Evolutionary conservation across 1,284 basidiomycete genomes (phyloP).

Genomic region (Apiotrichum domesticum): DNA sequence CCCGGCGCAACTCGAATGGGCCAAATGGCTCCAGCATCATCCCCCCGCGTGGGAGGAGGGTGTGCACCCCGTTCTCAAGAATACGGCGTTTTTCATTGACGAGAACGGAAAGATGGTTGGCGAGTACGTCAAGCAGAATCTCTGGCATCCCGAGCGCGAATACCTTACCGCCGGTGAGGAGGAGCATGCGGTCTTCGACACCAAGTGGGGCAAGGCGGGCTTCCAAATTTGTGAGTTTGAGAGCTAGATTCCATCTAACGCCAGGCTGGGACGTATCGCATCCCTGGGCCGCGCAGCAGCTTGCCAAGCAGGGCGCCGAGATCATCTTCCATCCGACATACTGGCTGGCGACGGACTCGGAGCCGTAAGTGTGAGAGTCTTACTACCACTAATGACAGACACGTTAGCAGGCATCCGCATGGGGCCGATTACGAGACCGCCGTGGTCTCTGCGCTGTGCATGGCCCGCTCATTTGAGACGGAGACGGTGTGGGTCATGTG

Average conservation of each 20-base stretch:
- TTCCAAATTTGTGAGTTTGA: constrained; percentile 38
- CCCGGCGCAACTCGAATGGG: constrained; percentile 22
- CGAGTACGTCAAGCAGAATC: constrained; percentile 42
- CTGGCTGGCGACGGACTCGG: constrained; percentile 42
- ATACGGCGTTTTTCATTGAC: constrained; percentile 44
- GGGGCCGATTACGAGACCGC: constrained; percentile 32
- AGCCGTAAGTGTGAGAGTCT: constrained; percentile 33
- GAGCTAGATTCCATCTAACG: not conserved
- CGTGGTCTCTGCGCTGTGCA: constrained; percentile 23
- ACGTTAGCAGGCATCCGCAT: constrained; percentile 10
- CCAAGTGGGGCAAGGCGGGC: constrained; percentile 42
- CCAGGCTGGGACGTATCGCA: constrained; percentile 46
- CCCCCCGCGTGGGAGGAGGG: constrained; percentile 18
- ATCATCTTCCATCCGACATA: constrained; percentile 45
- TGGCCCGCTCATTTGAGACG: constrained; percentile 37
- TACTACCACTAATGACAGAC: not conserved
- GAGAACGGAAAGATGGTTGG: constrained; percentile 28
- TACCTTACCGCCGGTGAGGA: constrained; percentile 38
- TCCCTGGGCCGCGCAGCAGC: constrained; percentile 29
- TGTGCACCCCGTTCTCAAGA: constrained; percentile 24
- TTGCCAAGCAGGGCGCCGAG: constrained; percentile 38
- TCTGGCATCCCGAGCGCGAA: constrained; percentile 47
- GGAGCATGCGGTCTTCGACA: constrained; percentile 36
- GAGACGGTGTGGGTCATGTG: constrained; percentile 42
- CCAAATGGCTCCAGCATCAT: constrained; percentile 23